Conservation (phyloP, 768 basidiomycete species). For the Suillus occidentalis region DNA sequence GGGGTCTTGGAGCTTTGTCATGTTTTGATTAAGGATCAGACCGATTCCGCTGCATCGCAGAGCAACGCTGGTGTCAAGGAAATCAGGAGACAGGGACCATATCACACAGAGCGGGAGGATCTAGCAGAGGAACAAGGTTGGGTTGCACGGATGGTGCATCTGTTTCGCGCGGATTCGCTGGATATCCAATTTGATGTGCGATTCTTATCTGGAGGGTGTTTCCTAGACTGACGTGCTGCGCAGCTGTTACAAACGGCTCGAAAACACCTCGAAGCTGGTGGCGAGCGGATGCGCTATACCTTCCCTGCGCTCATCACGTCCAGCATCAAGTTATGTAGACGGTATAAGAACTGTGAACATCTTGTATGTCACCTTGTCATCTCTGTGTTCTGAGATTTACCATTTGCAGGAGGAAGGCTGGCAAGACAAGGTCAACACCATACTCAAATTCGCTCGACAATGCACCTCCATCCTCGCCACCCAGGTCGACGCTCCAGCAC, state of each 20-base stretch:
- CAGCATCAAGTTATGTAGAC: slow-evolving; percentile 86
- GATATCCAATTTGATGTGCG: slow-evolving; percentile 88
- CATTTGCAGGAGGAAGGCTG: slow-evolving; percentile 76
- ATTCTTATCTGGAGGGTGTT: background rate
- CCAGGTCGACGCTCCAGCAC: slow-evolving; percentile 89
- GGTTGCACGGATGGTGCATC: slow-evolving; percentile 97
- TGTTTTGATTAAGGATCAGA: slow-evolving; percentile 86
- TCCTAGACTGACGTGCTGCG: background rate
- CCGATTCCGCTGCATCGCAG: slow-evolving; percentile 47
- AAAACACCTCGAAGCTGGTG: slow-evolving; percentile 86
- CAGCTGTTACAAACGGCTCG: slow-evolving; percentile 91
- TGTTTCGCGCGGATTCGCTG: slow-evolving; percentile 86
- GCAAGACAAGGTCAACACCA: slow-evolving; percentile 79
- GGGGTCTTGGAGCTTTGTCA: slow-evolving; percentile 92
- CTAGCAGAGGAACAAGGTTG: slow-evolving; percentile 98
- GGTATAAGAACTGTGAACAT: slow-evolving; percentile 84
- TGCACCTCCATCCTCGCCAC: slow-evolving; percentile 91
- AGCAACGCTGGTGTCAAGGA: slow-evolving; percentile 38
- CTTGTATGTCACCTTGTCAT: slow-evolving; percentile 41
- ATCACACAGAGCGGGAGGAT: slow-evolving; percentile 77
- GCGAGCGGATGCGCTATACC: slow-evolving; percentile 94
- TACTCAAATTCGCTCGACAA: slow-evolving; percentile 94
- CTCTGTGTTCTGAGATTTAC: background rate
- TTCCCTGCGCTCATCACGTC: slow-evolving; percentile 96
- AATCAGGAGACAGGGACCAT: slow-evolving; percentile 56